Evolutionary conservation across 177 flowering plant species (phyloP).

Genomic region (Vitis hybrid): DNA sequence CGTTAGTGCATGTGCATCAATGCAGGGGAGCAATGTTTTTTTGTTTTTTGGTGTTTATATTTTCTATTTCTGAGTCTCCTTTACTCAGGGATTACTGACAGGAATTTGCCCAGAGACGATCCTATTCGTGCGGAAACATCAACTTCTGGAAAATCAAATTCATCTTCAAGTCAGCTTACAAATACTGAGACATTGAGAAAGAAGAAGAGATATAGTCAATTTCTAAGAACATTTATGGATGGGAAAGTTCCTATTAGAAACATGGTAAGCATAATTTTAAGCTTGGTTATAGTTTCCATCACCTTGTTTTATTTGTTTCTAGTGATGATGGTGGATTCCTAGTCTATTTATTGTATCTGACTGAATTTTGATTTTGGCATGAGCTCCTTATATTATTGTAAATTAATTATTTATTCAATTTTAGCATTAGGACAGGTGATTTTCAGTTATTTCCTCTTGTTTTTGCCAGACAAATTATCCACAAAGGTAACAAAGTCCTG

Average conservation of each 20-base stretch:
- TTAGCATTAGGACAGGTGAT: too few species aligned
- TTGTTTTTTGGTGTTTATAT: constrained; percentile 2
- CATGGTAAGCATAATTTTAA: constrained; percentile 21
- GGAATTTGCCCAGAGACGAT: constrained; percentile 12
- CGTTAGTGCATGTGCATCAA: too few species aligned
- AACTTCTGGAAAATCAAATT: constrained; percentile 7
- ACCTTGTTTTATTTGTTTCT: too few species aligned
- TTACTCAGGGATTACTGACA: constrained; percentile 22
- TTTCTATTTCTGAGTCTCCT: constrained; percentile 7
- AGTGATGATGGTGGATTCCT: too few species aligned
- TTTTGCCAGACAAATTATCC: too few species aligned
- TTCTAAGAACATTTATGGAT: constrained; percentile 31
- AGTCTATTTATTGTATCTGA: neutral
- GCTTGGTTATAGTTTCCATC: too few species aligned
- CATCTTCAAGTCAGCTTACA: constrained; percentile 13
- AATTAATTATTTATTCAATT: too few species aligned
- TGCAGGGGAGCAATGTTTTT: neutral
- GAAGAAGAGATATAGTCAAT: constrained; percentile 1
- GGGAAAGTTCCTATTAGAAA: constrained; percentile 29
- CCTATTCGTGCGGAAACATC: constrained; percentile 14
- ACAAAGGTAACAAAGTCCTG: too few species aligned
- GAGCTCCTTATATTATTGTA: neutral
- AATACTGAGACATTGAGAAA: constrained; percentile 4
- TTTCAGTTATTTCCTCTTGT: too few species aligned
- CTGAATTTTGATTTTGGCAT: neutral